Conservation (phyloP, 495 filamentous ascomycete genomes). For the Penicillium verhagenii region DNA sequence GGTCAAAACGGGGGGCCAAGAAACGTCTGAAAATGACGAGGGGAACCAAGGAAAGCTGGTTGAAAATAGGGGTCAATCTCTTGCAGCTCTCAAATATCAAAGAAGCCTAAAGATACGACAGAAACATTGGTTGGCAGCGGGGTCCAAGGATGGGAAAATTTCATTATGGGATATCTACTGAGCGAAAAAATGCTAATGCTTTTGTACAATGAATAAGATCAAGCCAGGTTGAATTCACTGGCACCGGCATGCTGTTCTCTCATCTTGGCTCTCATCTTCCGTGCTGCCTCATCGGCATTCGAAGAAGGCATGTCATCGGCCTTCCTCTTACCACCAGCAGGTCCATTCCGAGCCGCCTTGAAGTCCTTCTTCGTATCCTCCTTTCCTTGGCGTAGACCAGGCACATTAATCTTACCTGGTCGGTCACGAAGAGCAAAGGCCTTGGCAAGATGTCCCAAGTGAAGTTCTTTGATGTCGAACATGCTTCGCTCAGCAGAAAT, state of each 20-base stretch:
- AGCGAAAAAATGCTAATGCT: conserved; percentile 33
- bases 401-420: conserved; percentile 80
- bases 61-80: conserved; percentile 6
- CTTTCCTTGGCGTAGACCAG: conserved; percentile 51
- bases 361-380: conserved; percentile 49
- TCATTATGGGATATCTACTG: conserved; percentile 95
- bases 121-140: conserved; percentile 87
- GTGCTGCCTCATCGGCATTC: conserved; percentile 62
- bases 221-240: conserved; percentile 89
- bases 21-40: neutral
- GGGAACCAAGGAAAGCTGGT: neutral
- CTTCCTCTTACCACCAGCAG: conserved; percentile 38
- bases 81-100: conserved; percentile 56
- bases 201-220: conserved; percentile 29
- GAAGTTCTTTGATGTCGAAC: conserved; percentile 86
- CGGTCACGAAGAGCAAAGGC: conserved; percentile 85
- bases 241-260: conserved; percentile 69
- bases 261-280: conserved; percentile 80
- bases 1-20: neutral
- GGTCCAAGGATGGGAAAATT: conserved; percentile 94
- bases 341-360: conserved; percentile 42
- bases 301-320: conserved; percentile 33
- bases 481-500: conserved; percentile 74
- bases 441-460: conserved; percentile 93
- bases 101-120: conserved; percentile 62